Evolutionary conservation across 2,329 filamentous ascomycete species (phyloP).

Genomic region (Alternaria consortialis): DNA sequence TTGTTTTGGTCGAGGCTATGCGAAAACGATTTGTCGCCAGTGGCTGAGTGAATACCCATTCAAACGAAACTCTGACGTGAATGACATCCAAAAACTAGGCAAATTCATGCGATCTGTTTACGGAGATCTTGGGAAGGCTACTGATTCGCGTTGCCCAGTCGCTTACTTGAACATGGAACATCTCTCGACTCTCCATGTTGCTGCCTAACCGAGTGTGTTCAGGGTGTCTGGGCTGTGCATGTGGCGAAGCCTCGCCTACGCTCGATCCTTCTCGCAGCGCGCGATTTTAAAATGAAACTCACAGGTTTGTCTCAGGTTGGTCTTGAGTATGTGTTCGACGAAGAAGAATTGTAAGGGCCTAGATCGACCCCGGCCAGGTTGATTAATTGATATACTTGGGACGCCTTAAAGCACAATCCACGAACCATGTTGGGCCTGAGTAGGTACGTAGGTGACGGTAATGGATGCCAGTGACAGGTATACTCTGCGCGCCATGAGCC

Average conservation of each 20-base stretch:
- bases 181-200: background rate
- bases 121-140: background rate
- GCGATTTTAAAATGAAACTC: background rate
- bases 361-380: no score
- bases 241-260: slow-evolving; percentile 2
- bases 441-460: background rate
- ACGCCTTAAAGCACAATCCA: no score
- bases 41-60: slow-evolving; percentile 3
- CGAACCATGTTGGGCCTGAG: background rate
- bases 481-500: slow-evolving; percentile 4
- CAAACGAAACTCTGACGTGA: slow-evolving; percentile 4
- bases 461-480: background rate
- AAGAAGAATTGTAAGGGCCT: no score
- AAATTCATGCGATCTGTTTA: slow-evolving; percentile 11
- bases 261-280: background rate
- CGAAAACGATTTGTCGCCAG: background rate
- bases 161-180: slow-evolving; percentile 4
- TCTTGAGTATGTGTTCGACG: background rate
- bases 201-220: slow-evolving; percentile 5
- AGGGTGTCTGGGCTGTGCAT: slow-evolving; percentile 5
- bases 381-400: no score
- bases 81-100: background rate
- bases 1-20: background rate
- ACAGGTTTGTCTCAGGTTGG: background rate
- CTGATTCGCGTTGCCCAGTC: slow-evolving; percentile 5